A percentile compares a stretch with the other conserved stretches of the same genome.
These are phyloP conservation scores for Aurifilum marmelostoma DNA, from an alignment of 2,329 filamentous ascomycete genomes.

Conservation along the genomic window DNA sequence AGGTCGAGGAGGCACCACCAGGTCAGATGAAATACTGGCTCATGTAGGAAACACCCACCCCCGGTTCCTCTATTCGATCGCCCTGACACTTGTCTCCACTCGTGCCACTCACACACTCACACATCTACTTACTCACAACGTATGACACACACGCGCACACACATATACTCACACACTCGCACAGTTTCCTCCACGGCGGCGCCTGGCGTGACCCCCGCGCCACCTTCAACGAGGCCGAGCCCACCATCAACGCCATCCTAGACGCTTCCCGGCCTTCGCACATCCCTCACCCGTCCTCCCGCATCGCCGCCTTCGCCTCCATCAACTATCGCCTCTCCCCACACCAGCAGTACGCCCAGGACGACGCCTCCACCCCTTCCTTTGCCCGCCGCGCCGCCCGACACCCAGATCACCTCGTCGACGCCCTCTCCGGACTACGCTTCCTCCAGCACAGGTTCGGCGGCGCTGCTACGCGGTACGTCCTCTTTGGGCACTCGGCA, in stretches of 20 bases:
- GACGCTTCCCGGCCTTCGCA: constrained; percentile 25
- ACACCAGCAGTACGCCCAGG: constrained; percentile 50
- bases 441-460: constrained; percentile 46
- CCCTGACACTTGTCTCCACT: too few species aligned
- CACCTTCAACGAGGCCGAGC: constrained; percentile 48
- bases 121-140: background rate
- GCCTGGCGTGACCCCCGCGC: constrained; percentile 64
- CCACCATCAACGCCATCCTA: constrained; percentile 49
- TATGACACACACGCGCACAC: too few species aligned
- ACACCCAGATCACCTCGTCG: constrained; percentile 65
- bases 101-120: background rate
- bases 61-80: background rate
- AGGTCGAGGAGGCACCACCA: background rate
- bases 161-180: background rate
- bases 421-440: constrained; percentile 56
- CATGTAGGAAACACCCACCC: constrained; percentile 17
- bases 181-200: constrained; percentile 62
- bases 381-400: constrained; percentile 45
- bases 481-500: constrained; percentile 65
- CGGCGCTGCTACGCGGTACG: constrained; percentile 42
- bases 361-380: constrained; percentile 40
- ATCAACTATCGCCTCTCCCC: constrained; percentile 67
- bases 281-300: constrained; percentile 31
- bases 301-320: constrained; percentile 65
- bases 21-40: constrained; percentile 28